phyloP scores from a whole-genome alignment of 805 yeast genomes.

The Huiozyma naganishii region DNA sequence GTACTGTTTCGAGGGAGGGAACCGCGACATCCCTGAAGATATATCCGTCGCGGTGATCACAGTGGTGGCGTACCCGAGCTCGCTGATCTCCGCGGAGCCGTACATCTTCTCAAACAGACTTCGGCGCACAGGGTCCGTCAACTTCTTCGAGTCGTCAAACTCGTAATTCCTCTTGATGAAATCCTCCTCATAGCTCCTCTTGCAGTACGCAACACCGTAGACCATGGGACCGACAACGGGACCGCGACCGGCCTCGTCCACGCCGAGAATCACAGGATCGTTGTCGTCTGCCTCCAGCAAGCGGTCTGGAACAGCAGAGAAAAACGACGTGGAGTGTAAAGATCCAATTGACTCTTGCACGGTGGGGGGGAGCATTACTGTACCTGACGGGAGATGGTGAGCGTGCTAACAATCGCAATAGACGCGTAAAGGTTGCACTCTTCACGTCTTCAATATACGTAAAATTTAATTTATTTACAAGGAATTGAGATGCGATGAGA shows the following conservation, averaged over 20 bases:
- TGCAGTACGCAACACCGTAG: slow-evolving; percentile 76
- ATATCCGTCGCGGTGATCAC: slow-evolving; percentile 82
- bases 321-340: slow-evolving; percentile 36
- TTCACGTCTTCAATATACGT: no score
- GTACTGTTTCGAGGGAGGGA: slow-evolving; percentile 35
- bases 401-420: no score
- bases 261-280: slow-evolving; percentile 54
- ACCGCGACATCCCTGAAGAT: slow-evolving; percentile 75
- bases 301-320: slow-evolving; percentile 38
- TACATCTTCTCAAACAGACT: slow-evolving; percentile 52
- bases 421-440: no score
- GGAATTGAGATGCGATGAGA: no score
- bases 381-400: background rate
- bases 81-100: slow-evolving; percentile 29
- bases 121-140: slow-evolving; percentile 62
- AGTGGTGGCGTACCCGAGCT: slow-evolving; percentile 79
- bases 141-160: slow-evolving; percentile 87
- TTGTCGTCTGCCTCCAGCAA: slow-evolving; percentile 17
- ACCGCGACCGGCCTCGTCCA: slow-evolving; percentile 98
- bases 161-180: slow-evolving; percentile 48
- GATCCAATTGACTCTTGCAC: slow-evolving; percentile 15
- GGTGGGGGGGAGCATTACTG: slow-evolving; percentile 21
- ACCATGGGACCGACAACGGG: slow-evolving; percentile 99
- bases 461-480: no score
- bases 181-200: slow-evolving; percentile 37